Conservation (phyloP, 2,329 filamentous ascomycete species). For the Sporothrix schenckii region DNA sequence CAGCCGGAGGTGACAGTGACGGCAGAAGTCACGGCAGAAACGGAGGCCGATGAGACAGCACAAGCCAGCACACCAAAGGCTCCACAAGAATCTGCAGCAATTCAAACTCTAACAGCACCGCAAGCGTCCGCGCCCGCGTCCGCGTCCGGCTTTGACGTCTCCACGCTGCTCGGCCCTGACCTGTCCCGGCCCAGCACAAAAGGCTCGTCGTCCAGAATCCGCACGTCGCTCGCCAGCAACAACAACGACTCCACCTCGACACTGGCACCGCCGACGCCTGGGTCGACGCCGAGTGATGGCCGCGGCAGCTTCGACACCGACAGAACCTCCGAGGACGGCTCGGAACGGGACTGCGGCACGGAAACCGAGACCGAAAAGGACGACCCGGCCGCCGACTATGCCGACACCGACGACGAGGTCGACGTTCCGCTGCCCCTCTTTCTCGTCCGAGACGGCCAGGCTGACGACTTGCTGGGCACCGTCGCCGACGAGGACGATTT, state of each 20-base stretch:
- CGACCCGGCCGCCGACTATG: background rate
- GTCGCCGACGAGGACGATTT: conserved; percentile 17
- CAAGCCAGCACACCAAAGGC: background rate
- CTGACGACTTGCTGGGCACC: background rate
- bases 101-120: background rate
- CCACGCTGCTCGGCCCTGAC: background rate
- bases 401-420: conserved; percentile 38
- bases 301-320: conserved; percentile 35
- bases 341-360: background rate
- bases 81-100: background rate
- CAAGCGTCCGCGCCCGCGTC: background rate
- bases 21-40: background rate
- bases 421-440: conserved; percentile 7
- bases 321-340: too few species aligned
- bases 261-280: background rate
- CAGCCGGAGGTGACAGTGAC: background rate
- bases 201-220: background rate
- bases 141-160: background rate
- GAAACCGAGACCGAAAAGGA: background rate
- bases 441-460: background rate
- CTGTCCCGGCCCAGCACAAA: background rate
- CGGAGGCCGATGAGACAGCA: background rate
- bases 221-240: conserved; percentile 12
- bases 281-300: background rate
- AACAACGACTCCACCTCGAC: conserved; percentile 2